These are phyloP conservation scores for Pseudotsuga menziesii DNA, from an alignment of 75 land plant species.

Conservation along the genomic window DNA sequence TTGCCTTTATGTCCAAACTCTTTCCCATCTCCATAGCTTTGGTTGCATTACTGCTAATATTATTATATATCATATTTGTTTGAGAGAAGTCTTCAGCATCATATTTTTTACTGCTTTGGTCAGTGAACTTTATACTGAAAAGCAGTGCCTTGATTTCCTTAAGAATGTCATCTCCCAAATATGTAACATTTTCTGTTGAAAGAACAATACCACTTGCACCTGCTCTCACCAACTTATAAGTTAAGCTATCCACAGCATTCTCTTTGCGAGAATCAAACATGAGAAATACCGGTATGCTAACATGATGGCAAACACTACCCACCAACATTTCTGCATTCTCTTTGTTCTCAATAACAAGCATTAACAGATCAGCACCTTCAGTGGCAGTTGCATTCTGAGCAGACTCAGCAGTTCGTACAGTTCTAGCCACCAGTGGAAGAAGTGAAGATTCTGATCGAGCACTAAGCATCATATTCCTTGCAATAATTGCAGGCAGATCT, in stretches of 20 bases:
- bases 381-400: slow-evolving; percentile 70
- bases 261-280: slow-evolving; percentile 9
- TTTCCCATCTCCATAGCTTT: slow-evolving; percentile 26
- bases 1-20: slow-evolving; percentile 45
- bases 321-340: slow-evolving; percentile 13
- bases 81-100: not conserved
- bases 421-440: slow-evolving; percentile 83
- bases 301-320: slow-evolving; percentile 28
- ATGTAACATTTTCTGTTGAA: slow-evolving; percentile 33
- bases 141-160: slow-evolving; percentile 20
- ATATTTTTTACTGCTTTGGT: slow-evolving; percentile 11
- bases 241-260: not conserved
- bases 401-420: slow-evolving; percentile 45
- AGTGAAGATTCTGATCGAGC: slow-evolving; percentile 52
- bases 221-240: slow-evolving; percentile 32
- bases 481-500: slow-evolving; percentile 90
- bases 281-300: slow-evolving; percentile 68
- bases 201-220: slow-evolving; percentile 84
- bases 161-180: slow-evolving; percentile 28
- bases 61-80: not conserved
- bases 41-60: slow-evolving; percentile 7
- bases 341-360: slow-evolving; percentile 26
- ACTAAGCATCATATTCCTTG: slow-evolving; percentile 82
- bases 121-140: slow-evolving; percentile 7
- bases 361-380: slow-evolving; percentile 94